Evolutionary conservation across 352 stramenopile species (phyloP).

Genomic region (Phytophthora brassicae): DNA sequence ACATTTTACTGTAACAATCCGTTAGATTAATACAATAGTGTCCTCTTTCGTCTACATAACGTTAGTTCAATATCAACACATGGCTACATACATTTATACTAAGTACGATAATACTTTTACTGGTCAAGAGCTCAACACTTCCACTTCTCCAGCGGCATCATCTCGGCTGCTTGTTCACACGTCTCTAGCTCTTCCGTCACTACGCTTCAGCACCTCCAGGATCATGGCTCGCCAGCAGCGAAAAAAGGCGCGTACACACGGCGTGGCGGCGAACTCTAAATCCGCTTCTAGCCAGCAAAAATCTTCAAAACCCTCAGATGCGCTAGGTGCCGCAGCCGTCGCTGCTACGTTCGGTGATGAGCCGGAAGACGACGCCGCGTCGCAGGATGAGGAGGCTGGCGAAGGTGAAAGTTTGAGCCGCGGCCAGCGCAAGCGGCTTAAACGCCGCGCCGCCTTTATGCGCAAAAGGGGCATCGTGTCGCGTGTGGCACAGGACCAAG

Average conservation of each 20-base stretch:
- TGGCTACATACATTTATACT: neutral
- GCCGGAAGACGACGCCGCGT: constrained; percentile 33
- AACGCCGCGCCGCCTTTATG: constrained; percentile 79
- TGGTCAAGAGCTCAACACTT: constrained; percentile 3
- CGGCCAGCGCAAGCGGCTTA: constrained; percentile 83
- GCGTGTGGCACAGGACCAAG: constrained; percentile 60
- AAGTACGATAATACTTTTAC: constrained; percentile 1
- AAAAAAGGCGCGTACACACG: constrained; percentile 63
- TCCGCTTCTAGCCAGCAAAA: constrained; percentile 31
- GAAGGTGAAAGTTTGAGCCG: constrained; percentile 58
- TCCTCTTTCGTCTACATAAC: no score
- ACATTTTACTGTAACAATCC: neutral
- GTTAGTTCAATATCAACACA: neutral
- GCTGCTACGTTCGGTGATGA: constrained; percentile 55
- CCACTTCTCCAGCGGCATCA: neutral
- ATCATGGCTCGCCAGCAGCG: constrained; percentile 57
- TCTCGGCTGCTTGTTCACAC: neutral
- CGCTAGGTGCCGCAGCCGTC: constrained; percentile 56
- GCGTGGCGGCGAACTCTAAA: constrained; percentile 48
- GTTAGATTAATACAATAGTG: no score
- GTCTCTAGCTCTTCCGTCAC: neutral
- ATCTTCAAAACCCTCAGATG: constrained; percentile 16
- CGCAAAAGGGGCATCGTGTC: constrained; percentile 86
- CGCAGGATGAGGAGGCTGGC: constrained; percentile 24
- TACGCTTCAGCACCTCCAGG: neutral